These are phyloP conservation scores for Fusarium euwallaceae DNA, from an alignment of 2,329 filamentous ascomycete species.

Conservation along the genomic window DNA sequence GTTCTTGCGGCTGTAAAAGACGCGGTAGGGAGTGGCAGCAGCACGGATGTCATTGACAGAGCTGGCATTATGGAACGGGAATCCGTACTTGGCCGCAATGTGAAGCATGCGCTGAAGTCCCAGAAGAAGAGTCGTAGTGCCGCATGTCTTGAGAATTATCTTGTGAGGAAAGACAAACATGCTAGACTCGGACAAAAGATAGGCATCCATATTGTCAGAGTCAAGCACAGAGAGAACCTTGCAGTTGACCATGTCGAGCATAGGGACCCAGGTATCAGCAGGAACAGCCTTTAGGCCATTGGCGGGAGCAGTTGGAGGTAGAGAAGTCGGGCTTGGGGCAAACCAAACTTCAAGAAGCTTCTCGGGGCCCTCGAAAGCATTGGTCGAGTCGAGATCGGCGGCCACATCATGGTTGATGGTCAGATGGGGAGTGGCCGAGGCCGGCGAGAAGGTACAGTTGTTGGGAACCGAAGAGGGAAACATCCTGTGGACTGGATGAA, in stretches of 20 bases:
- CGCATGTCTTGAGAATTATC: slow-evolving; percentile 97
- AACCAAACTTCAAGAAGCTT: slow-evolving; percentile 99
- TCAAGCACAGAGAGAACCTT: slow-evolving; percentile 95
- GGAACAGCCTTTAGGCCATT: slow-evolving; percentile 89
- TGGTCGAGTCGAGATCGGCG: slow-evolving; percentile 91
- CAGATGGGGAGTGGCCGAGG: slow-evolving; percentile 86
- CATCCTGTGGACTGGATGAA: slow-evolving; percentile 66
- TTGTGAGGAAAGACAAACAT: slow-evolving; percentile 99
- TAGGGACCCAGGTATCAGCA: slow-evolving; percentile 89
- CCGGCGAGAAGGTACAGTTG: slow-evolving; percentile 86
- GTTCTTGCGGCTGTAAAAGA: slow-evolving; percentile 99
- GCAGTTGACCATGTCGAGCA: slow-evolving; percentile 99
- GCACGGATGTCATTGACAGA: slow-evolving; percentile 76
- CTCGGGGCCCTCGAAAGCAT: slow-evolving; percentile 98
- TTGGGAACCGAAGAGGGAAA: slow-evolving; percentile 84
- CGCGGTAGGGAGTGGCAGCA: slow-evolving; percentile 89
- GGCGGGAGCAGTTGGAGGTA: slow-evolving; percentile 78
- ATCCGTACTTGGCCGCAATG: slow-evolving; percentile 90
- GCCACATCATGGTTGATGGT: slow-evolving; percentile 98
- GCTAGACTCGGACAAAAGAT: slow-evolving; percentile 97
- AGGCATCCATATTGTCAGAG: slow-evolving; percentile 95
- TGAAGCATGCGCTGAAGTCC: slow-evolving; percentile 92
- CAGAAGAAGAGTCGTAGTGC: slow-evolving; percentile 92
- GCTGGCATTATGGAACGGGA: slow-evolving; percentile 81
- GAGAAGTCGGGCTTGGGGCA: slow-evolving; percentile 79